Base-by-base conservation (phyloP, 225 moss, liverwort and hornwort genomes). In the Pseudisothecium myosuroides region DNA sequence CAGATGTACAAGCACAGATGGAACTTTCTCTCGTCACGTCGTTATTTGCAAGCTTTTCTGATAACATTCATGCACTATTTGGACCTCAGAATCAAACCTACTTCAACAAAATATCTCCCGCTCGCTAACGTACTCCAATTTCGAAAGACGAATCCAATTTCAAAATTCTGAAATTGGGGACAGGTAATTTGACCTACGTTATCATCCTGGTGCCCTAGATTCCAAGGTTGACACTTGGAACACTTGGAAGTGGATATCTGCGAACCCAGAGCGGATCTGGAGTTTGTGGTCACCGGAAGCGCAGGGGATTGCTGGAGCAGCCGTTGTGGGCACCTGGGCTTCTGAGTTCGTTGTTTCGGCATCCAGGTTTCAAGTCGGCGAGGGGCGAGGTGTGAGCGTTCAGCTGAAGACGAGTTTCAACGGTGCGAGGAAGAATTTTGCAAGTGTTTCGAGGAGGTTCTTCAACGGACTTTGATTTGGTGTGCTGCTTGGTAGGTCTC, bases 211-310 rank as follows among this genome's bases (percentile, higher is more conserved):
- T n/a, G 19, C 47, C 79, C 74, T 66, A 45, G 31, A 69, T 77
- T 78, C 32, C 29, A 15, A 68, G 86, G 9, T 74, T 64, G 84
- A 81, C 86, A 89, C 80, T 88, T 90, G 83, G 68, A 83, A 13
- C 65, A 1, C 65, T 83, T 3, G 84, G 90, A 76, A 60, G 61
- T 83, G n/a, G 54, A 80, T 43, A 80, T 63, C 79, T 60, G 78
- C 8, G 69, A 34, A 45, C 26, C n/a, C 50, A 71, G 76, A 17
- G 58, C 65, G 50, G 66, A 76, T 72, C 75, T 79, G 20, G 79
- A 73, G 80, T 84, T 47, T 90, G 92, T 89, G 92, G 92, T 84
- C 86, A 87, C 89, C 88, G 74, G 81, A 82, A 76, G 88, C 49
- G 62, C 88, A 87, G 76, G 60, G 65, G 63, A 83, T 69, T 83